Evolutionary conservation across 768 basidiomycete genomes (phyloP).

Genomic region (Phallus indusiatus): DNA sequence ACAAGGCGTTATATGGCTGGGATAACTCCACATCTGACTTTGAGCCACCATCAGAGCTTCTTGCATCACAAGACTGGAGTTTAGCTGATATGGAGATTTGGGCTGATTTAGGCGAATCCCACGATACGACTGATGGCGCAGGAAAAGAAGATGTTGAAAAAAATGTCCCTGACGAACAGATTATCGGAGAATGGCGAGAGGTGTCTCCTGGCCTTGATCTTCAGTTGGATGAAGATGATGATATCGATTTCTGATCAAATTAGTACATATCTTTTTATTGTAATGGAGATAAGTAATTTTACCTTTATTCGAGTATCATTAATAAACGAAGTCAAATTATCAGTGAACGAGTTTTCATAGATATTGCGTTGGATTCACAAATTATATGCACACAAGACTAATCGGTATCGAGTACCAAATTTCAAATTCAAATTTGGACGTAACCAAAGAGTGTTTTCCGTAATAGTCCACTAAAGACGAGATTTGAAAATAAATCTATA

Average conservation of each 20-base stretch:
- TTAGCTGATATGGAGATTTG: background rate
- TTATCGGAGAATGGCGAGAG: conserved; percentile 7
- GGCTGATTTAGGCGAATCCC: background rate
- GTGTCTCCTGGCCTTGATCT: background rate
- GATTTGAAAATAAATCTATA: too few species aligned
- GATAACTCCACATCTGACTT: conserved; percentile 4
- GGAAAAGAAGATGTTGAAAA: background rate
- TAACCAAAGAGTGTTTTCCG: too few species aligned
- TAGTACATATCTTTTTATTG: background rate
- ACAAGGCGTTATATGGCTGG: conserved; percentile 32
- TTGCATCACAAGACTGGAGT: background rate
- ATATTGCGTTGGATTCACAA: too few species aligned
- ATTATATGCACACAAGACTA: too few species aligned
- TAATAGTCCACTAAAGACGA: too few species aligned
- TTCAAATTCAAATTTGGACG: too few species aligned
- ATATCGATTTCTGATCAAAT: background rate
- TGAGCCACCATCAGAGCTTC: background rate
- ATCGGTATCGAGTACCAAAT: too few species aligned
- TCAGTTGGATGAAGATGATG: background rate
- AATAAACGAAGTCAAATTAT: too few species aligned
- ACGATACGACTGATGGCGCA: too few species aligned
- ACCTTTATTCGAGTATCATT: background rate
- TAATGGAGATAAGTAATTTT: background rate
- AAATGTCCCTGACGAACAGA: background rate
- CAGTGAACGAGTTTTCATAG: too few species aligned